These are phyloP conservation scores for Hydnum rufescens DNA, from an alignment of 768 basidiomycete species.

Conservation along the genomic window DNA sequence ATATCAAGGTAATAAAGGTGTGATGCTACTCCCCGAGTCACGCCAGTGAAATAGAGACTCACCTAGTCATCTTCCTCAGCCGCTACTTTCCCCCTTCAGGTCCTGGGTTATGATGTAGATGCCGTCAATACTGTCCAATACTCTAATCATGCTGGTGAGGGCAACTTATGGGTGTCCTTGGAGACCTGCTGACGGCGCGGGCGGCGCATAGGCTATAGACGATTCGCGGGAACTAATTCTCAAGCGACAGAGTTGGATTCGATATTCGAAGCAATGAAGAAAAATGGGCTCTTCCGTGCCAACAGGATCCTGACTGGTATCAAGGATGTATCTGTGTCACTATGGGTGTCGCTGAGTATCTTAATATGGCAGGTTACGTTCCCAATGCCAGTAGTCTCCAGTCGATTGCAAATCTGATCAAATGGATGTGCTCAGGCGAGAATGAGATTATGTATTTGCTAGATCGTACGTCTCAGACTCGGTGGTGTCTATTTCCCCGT, in stretches of 20 bases:
- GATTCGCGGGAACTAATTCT: conserved; percentile 60
- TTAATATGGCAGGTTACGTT: conserved; percentile 47
- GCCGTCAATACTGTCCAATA: conserved; percentile 90
- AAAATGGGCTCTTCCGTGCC: conserved; percentile 54
- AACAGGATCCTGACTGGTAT: conserved; percentile 66
- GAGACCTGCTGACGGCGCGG: neutral
- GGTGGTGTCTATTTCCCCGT: neutral
- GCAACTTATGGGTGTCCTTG: neutral
- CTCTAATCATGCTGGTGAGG: conserved; percentile 76
- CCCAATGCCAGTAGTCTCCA: conserved; percentile 62
- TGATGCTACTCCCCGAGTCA: neutral
- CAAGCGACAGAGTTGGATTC: conserved; percentile 53
- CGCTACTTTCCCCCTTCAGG: conserved; percentile 39
- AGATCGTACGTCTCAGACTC: conserved; percentile 45
- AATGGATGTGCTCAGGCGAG: conserved; percentile 33
- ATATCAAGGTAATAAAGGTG: conserved; percentile 1
- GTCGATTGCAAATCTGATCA: conserved; percentile 42
- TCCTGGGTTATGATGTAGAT: conserved; percentile 88
- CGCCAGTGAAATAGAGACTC: neutral
- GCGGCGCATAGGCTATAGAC: conserved; percentile 47
- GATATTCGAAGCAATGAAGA: conserved; percentile 55
- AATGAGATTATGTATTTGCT: conserved; percentile 64
- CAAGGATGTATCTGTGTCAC: too few species aligned
- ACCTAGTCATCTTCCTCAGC: conserved; percentile 23
- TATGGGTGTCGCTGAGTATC: too few species aligned